Evolutionary conservation across 768 basidiomycete species (phyloP), one percentile per base, ranked within the genome.

Genomic region (Leucogyrophana mollusca): DNA sequence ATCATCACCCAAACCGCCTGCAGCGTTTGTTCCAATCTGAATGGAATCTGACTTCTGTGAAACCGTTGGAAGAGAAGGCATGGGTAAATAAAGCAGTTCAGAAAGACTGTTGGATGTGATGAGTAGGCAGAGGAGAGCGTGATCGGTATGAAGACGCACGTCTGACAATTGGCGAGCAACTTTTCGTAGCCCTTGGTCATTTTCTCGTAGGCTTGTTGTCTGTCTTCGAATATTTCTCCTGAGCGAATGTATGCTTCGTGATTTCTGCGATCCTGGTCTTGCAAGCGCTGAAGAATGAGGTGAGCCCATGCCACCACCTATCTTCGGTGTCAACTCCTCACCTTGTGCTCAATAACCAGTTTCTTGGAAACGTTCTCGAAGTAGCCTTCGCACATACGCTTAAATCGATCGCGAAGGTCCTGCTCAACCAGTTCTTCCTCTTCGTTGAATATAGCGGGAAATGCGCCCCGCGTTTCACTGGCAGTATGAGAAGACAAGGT

Each of bases 241-340:
- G 94, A 97, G 24, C 94, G 91, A 55, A 99, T 98, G 62, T 99
- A 99, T 47, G 96, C 96, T 72, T 99, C 96, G 61, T 98, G 95
- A 58, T 99, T 99, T 41, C 88, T 79, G 52, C 86, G 85, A 65
- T 98, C 96, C 69, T 96, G 94, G 54, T 96, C 93, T 84, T 97
- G 93, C 37, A 99, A 74, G 39, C 87, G 85, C 95, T 98, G 58
- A 22, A 42, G 49, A 49, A 34, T 49, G 47, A 16, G 3, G 10
- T n/a, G n/a, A n/a, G n/a, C n/a, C n/a, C n/a, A 9, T 43, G 40
- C 10, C 21, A 35, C 42, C 11, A 40, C 27, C 21, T 22, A 20
- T 18, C 22, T 22, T 9, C 32, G 38, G 41, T 22, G 37, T 24
- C n/a, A 14, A 35, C 23, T 1, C 65, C 74, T 51, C 55, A 93